Conservation (phyloP, 805 yeast species). For the Candida takata region DNA sequence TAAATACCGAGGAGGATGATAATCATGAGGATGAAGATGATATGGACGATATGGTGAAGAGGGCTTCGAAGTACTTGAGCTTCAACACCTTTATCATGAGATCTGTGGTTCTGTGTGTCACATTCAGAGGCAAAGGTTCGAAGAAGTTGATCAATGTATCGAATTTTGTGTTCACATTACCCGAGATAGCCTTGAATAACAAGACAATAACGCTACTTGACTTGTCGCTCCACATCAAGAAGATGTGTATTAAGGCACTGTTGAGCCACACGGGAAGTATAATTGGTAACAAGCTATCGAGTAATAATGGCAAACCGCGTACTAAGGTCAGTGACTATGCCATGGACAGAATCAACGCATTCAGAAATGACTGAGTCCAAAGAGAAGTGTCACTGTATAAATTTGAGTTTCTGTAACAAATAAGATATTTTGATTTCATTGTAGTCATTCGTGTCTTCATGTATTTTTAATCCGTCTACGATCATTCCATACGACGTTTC, state of each 20-base stretch:
- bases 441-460: not conserved
- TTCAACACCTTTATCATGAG: constrained; percentile 51
- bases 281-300: constrained; percentile 64
- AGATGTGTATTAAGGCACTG: constrained; percentile 51
- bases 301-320: constrained; percentile 21
- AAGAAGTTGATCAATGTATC: constrained; percentile 70
- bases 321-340: constrained; percentile 20
- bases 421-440: too few species aligned
- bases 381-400: too few species aligned
- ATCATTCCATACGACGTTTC: constrained; percentile 23
- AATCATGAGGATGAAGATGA: constrained; percentile 6
- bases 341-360: constrained; percentile 16
- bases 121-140: constrained; percentile 71
- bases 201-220: constrained; percentile 72
- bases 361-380: constrained; percentile 13
- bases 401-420: too few species aligned
- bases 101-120: constrained; percentile 50
- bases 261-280: constrained; percentile 69
- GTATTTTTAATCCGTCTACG: too few species aligned
- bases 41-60: constrained; percentile 56
- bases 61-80: constrained; percentile 70
- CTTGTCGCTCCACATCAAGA: constrained; percentile 52
- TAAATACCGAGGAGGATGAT: not conserved
- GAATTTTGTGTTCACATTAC: constrained; percentile 60
- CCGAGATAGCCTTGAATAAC: constrained; percentile 49